Evolutionary conservation across 202 grass and related monocot genomes (phyloP).

Genomic region (Hordeum pubiflorum): DNA sequence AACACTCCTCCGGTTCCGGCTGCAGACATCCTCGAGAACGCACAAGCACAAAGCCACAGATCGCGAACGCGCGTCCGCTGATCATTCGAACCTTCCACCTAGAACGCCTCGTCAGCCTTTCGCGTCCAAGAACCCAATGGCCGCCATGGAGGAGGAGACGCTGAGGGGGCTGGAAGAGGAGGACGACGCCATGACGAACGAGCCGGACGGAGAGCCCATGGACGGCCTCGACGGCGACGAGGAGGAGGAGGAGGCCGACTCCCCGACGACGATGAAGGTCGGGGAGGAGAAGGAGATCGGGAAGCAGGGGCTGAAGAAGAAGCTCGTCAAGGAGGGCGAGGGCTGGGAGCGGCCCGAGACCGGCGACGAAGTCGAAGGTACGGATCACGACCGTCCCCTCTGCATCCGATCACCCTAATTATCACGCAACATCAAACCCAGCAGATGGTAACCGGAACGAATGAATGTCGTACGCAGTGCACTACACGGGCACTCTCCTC

Average conservation of each 20-base stretch:
- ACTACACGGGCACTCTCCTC: conserved; percentile 72
- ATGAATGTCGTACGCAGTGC: conserved; percentile 25
- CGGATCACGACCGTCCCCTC: neutral
- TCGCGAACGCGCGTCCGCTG: neutral
- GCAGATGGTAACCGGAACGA: neutral
- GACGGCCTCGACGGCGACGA: neutral
- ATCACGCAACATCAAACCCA: neutral
- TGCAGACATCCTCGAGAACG: neutral
- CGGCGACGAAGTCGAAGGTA: conserved; percentile 84
- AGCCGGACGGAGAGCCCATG: neutral
- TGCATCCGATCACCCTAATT: neutral
- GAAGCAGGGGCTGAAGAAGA: conserved; percentile 64
- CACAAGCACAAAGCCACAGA: neutral
- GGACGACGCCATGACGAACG: conserved; percentile 24
- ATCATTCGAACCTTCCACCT: neutral
- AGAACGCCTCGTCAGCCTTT: neutral
- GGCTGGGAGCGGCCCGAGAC: conserved; percentile 58
- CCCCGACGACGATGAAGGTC: conserved; percentile 29
- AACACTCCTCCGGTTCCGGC: neutral
- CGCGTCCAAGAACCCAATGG: neutral
- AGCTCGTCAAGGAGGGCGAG: conserved; percentile 59
- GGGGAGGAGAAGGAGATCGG: conserved; percentile 80
- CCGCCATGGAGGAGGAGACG: conserved; percentile 10
- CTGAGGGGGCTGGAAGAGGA: conserved; percentile 8
- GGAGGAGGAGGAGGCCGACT: neutral